Conservation (phyloP, 2,329 filamentous ascomycete species). For the Botrytis deweyae region DNA sequence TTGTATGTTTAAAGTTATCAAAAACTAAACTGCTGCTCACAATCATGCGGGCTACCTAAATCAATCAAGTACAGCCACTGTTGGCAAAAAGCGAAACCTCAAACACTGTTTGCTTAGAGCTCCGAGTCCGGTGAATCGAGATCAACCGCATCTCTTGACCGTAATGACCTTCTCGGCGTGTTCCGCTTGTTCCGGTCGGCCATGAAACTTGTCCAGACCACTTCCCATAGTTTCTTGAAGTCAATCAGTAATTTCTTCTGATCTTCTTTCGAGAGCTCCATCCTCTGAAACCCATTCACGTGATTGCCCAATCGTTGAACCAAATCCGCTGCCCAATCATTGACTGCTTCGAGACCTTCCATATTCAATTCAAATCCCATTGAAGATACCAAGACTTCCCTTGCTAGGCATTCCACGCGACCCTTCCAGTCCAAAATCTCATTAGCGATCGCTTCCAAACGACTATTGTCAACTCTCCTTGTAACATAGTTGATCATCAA, state of each 20-base stretch:
- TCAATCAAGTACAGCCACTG: neutral
- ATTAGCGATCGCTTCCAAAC: conserved; percentile 19
- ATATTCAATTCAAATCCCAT: conserved; percentile 18
- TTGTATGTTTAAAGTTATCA: neutral
- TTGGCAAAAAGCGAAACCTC: neutral
- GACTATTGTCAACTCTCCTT: conserved; percentile 21
- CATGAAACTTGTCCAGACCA: conserved; percentile 24
- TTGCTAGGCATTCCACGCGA: conserved; percentile 24
- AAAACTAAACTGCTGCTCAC: neutral
- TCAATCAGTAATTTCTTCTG: conserved; percentile 25
- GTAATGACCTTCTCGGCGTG: conserved; percentile 10
- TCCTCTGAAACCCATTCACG: conserved; percentile 23
- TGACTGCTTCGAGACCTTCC: conserved; percentile 19
- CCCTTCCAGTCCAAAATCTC: conserved; percentile 26
- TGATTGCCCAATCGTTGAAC: conserved; percentile 25
- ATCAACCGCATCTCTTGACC: conserved; percentile 3
- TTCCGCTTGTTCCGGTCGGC: conserved; percentile 15
- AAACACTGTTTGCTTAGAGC: neutral
- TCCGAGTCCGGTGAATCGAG: neutral
- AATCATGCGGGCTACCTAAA: neutral
- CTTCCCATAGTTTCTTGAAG: conserved; percentile 30
- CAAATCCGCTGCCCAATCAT: conserved; percentile 26
- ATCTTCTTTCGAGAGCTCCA: conserved; percentile 24
- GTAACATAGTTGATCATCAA: conserved; percentile 31
- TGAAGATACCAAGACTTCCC: conserved; percentile 23